A percentile compares a stretch with the other conserved stretches of the same genome.
phyloP scores from a whole-genome alignment of 352 stramenopile genomes.

The Phytophthora capsici region DNA sequence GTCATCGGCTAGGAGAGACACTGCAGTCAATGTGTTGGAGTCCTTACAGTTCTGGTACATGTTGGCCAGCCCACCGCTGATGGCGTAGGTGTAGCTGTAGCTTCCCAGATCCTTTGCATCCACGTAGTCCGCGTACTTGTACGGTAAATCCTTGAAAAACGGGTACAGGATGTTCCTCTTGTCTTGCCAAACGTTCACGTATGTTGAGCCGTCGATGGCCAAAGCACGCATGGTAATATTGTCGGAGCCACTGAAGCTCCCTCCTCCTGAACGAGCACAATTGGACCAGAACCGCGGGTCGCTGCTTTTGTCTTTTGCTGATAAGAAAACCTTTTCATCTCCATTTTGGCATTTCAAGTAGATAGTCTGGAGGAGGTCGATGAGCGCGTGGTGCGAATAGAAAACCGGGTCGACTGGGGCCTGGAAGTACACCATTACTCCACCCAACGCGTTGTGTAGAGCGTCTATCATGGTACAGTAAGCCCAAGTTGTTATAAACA shows the following conservation, averaged over 20 bases:
- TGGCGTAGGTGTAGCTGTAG: constrained; percentile 68
- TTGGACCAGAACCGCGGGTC: constrained; percentile 42
- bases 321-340: constrained; percentile 26
- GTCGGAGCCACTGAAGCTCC: constrained; percentile 35
- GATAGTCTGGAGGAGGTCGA: constrained; percentile 58
- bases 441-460: constrained; percentile 46
- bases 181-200: constrained; percentile 42
- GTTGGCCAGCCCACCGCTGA: constrained; percentile 47
- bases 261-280: constrained; percentile 32
- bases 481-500: too few relatives aligned
- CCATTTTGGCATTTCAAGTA: constrained; percentile 65
- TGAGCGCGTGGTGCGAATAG: constrained; percentile 50
- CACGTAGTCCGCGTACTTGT: constrained; percentile 44
- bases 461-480: constrained; percentile 31
- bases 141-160: constrained; percentile 69
- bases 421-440: constrained; percentile 48
- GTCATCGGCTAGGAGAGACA: constrained; percentile 4
- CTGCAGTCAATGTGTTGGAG: constrained; percentile 41
- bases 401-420: constrained; percentile 61
- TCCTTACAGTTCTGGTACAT: constrained; percentile 58
- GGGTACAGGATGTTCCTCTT: constrained; percentile 50
- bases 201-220: constrained; percentile 24
- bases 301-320: constrained; percentile 31
- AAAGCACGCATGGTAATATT: constrained; percentile 36
- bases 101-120: constrained; percentile 54